Conservation (phyloP, 495 filamentous ascomycete genomes). For the Trichocladium uniseriatum region DNA sequence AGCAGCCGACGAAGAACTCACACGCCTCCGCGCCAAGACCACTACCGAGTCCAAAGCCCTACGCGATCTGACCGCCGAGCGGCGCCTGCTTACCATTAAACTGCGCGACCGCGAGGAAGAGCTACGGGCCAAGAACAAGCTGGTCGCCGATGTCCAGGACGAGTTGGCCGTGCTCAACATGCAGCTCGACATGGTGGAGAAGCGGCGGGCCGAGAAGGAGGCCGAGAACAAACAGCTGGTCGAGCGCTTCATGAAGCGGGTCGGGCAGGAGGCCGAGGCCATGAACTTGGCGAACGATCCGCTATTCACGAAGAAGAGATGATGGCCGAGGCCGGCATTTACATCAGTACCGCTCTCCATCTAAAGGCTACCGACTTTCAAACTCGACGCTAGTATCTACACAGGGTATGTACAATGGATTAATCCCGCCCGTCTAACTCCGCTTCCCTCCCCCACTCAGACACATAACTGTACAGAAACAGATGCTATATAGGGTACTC, state of each 20-base stretch:
- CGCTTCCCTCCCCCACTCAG: not conserved
- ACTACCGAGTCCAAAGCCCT: conserved; percentile 49
- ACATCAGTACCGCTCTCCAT: no score
- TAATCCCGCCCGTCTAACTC: not conserved
- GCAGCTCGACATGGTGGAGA: conserved; percentile 77
- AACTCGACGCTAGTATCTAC: not conserved
- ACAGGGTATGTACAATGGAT: conserved; percentile 4
- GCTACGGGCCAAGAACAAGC: conserved; percentile 66
- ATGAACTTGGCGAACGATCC: conserved; percentile 61
- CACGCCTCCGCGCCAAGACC: conserved; percentile 48
- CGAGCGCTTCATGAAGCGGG: conserved; percentile 81
- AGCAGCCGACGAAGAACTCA: conserved; percentile 50
- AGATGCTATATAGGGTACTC: not conserved
- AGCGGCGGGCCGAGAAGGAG: conserved; percentile 55
- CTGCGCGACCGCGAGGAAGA: conserved; percentile 80
- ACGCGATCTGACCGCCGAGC: conserved; percentile 52
- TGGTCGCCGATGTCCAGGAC: conserved; percentile 83
- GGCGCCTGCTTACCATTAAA: conserved; percentile 47
- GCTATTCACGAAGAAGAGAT: conserved; percentile 11
- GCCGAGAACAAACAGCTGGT: conserved; percentile 84
- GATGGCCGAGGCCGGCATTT: not conserved
- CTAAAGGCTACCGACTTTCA: not conserved
- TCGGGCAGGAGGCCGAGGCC: conserved; percentile 74
- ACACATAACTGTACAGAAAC: not conserved
- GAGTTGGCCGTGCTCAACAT: conserved; percentile 78